Conservation (phyloP, 352 stramenopile genomes). For the Pythium rhizo-oryzae region DNA sequence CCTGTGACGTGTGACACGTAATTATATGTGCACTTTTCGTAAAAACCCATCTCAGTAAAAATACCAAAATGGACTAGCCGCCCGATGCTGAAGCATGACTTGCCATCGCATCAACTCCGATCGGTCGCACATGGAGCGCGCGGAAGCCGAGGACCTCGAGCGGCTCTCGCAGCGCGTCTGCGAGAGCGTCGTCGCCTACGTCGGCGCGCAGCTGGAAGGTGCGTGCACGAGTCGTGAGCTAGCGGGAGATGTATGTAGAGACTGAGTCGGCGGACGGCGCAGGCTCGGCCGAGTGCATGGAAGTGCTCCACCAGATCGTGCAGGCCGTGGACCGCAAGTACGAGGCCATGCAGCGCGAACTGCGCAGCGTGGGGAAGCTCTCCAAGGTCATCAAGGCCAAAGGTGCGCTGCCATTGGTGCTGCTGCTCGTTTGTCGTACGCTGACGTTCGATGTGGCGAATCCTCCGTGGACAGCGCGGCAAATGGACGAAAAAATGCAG, state of each 20-base stretch:
- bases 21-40: conserved; percentile 12
- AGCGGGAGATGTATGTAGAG: background rate
- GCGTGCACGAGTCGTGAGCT: background rate
- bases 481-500: conserved; percentile 76
- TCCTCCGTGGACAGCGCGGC: conserved; percentile 32
- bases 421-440: background rate
- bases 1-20: conserved; percentile 26
- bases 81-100: conserved; percentile 2
- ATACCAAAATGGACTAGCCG: conserved; percentile 6
- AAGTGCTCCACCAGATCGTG: conserved; percentile 68
- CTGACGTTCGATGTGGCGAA: background rate
- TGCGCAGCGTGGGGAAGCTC: conserved; percentile 60
- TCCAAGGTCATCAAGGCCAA: conserved; percentile 69
- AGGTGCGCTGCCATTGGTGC: conserved; percentile 47
- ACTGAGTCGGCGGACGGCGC: background rate
- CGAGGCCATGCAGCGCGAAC: conserved; percentile 55
- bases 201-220: conserved; percentile 70
- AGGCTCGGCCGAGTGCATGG: conserved; percentile 80
- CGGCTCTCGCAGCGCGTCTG: conserved; percentile 68
- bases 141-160: conserved; percentile 57
- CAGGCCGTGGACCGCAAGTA: conserved; percentile 68
- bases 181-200: conserved; percentile 69
- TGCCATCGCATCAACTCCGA: conserved; percentile 5
- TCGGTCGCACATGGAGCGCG: conserved; percentile 48
- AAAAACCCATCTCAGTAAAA: conserved; percentile 13